These are phyloP conservation scores for Lachancea nothofagi DNA, from an alignment of 805 yeast genomes.

Conservation along the genomic window DNA sequence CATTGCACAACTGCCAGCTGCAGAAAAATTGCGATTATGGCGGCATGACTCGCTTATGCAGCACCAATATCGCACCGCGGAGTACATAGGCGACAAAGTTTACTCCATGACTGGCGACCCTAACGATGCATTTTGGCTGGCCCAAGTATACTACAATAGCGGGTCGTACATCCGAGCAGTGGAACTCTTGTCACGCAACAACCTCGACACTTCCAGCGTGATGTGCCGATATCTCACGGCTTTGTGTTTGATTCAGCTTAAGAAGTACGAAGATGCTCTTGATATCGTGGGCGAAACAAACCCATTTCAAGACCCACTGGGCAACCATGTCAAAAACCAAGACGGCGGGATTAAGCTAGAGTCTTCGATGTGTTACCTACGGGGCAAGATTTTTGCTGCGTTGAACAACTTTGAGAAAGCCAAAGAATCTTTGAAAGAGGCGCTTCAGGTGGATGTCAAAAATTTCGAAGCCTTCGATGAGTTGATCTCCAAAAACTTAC, in stretches of 20 bases:
- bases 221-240: slow-evolving; percentile 81
- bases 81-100: slow-evolving; percentile 86
- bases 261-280: slow-evolving; percentile 81
- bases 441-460: slow-evolving; percentile 79
- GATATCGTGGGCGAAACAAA: slow-evolving; percentile 78
- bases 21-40: slow-evolving; percentile 85
- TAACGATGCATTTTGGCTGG: slow-evolving; percentile 93
- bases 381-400: slow-evolving; percentile 78
- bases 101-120: slow-evolving; percentile 78
- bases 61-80: slow-evolving; percentile 86
- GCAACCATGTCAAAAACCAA: slow-evolving; percentile 38
- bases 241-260: slow-evolving; percentile 62
- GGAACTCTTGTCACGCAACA: slow-evolving; percentile 55
- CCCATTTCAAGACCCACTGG: slow-evolving; percentile 47
- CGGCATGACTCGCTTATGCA: slow-evolving; percentile 89
- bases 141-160: slow-evolving; percentile 75
- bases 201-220: slow-evolving; percentile 49
- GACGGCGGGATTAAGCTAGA: slow-evolving; percentile 87
- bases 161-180: slow-evolving; percentile 79
- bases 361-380: slow-evolving; percentile 76
- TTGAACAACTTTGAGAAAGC: slow-evolving; percentile 83
- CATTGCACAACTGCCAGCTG: slow-evolving; percentile 48
- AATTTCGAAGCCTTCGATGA: slow-evolving; percentile 91
- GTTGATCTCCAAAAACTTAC: slow-evolving; percentile 60
- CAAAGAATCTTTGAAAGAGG: slow-evolving; percentile 80